phyloP scores from a whole-genome alignment of 257 asterid genomes.

The Galeopsis tetrahit region DNA sequence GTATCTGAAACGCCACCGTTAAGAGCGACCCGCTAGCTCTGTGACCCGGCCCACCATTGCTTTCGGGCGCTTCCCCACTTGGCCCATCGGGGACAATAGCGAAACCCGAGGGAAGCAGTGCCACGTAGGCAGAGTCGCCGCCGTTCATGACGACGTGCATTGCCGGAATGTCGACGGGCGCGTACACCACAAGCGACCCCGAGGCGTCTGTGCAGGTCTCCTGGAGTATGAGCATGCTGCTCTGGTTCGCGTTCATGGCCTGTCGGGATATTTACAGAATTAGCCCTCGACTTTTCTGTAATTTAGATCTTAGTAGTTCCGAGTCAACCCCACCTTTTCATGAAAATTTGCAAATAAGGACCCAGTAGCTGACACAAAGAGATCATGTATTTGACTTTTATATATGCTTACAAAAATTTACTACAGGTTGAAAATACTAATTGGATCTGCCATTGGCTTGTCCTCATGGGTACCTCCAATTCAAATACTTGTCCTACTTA shows the following conservation, averaged over 20 bases:
- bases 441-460: conserved; percentile 29
- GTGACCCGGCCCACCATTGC: conserved; percentile 42
- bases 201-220: conserved; percentile 85
- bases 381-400: conserved; percentile 58
- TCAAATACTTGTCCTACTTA: conserved; percentile 44
- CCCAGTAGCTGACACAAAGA: conserved; percentile 41
- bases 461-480: conserved; percentile 44
- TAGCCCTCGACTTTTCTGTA: conserved; percentile 35
- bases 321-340: conserved; percentile 33
- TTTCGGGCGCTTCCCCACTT: conserved; percentile 46
- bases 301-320: conserved; percentile 10
- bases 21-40: conserved; percentile 73
- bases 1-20: conserved; percentile 88
- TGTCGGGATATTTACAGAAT: conserved; percentile 29
- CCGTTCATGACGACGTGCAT: conserved; percentile 97
- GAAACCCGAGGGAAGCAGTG: conserved; percentile 89
- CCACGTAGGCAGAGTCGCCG: conserved; percentile 92
- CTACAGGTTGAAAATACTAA: conserved; percentile 8
- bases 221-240: conserved; percentile 86
- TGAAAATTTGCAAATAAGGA: conserved; percentile 21
- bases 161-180: conserved; percentile 96
- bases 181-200: conserved; percentile 91
- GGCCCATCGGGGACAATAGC: conserved; percentile 87
- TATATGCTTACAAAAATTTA: conserved; percentile 7
- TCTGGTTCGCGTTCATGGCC: conserved; percentile 77